Evolutionary conservation across 1,284 basidiomycete species (phyloP).

Genomic region (Sutorius eximius): DNA sequence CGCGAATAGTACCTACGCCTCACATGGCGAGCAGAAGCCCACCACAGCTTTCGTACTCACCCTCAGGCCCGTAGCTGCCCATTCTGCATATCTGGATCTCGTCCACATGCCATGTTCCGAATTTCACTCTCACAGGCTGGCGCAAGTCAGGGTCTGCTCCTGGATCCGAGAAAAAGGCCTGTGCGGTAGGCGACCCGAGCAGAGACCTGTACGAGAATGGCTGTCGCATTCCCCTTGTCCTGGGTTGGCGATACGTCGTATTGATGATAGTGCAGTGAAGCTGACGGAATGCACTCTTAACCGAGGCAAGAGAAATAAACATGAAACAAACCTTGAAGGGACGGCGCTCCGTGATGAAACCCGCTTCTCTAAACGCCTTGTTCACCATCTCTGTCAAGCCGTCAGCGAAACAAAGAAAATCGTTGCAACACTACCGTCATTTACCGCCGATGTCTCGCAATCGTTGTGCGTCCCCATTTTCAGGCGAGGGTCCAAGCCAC

Average conservation of each 20-base stretch:
- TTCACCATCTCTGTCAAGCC: slow-evolving; percentile 28
- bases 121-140: slow-evolving; percentile 25
- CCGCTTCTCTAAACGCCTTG: slow-evolving; percentile 49
- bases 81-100: slow-evolving; percentile 38
- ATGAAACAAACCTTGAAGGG: slow-evolving; percentile 57
- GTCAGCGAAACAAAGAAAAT: slow-evolving; percentile 40
- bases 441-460: slow-evolving; percentile 45
- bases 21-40: slow-evolving; percentile 15
- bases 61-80: slow-evolving; percentile 36
- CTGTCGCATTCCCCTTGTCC: slow-evolving; percentile 29
- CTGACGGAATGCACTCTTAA: slow-evolving; percentile 34
- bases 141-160: slow-evolving; percentile 2
- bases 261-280: slow-evolving; percentile 71
- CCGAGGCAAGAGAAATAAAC: background rate
- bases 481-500: slow-evolving; percentile 48
- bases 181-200: slow-evolving; percentile 34
- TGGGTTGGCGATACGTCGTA: slow-evolving; percentile 54
- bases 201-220: slow-evolving; percentile 53
- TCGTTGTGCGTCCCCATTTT: slow-evolving; percentile 26
- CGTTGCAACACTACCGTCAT: slow-evolving; percentile 16
- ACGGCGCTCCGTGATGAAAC: slow-evolving; percentile 51
- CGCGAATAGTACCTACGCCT: background rate
- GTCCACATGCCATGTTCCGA: slow-evolving; percentile 32
- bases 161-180: slow-evolving; percentile 10
- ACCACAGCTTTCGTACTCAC: slow-evolving; percentile 36